phyloP scores from a whole-genome alignment of 768 basidiomycete genomes.

The Tylopilus rubrobrunneus region DNA sequence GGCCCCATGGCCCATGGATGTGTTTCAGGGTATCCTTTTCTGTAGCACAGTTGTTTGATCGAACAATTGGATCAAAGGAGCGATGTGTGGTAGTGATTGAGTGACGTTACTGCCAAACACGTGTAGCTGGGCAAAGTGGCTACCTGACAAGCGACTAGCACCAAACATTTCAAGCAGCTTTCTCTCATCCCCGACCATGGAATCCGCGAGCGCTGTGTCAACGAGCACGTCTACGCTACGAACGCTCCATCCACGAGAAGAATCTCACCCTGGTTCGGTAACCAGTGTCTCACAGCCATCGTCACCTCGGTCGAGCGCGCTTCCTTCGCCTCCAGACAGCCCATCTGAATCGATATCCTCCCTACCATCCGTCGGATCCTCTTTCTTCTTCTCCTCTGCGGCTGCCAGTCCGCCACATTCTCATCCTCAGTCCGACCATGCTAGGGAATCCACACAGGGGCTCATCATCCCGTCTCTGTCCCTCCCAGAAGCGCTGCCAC shows the following conservation, averaged over 20 bases:
- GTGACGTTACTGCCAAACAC: constrained; percentile 25
- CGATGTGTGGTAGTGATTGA: not conserved
- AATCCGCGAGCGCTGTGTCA: constrained; percentile 15
- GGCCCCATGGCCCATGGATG: no score
- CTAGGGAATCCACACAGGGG: constrained; percentile 42
- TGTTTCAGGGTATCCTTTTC: not conserved
- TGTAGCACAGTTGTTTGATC: not conserved
- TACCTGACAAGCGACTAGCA: not conserved
- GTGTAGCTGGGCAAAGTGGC: constrained; percentile 26
- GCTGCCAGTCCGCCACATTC: constrained; percentile 61
- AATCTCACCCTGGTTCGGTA: constrained; percentile 6
- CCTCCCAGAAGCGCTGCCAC: constrained; percentile 56
- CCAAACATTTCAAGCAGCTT: not conserved
- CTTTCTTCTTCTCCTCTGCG: constrained; percentile 75
- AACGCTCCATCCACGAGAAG: constrained; percentile 26
- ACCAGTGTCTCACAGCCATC: constrained; percentile 37
- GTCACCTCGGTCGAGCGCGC: constrained; percentile 45
- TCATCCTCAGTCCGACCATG: constrained; percentile 39
- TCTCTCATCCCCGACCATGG: constrained; percentile 22
- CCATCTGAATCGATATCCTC: constrained; percentile 65
- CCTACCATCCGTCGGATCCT: constrained; percentile 67
- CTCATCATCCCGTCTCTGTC: constrained; percentile 69
- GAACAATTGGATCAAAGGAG: not conserved
- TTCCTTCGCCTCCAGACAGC: constrained; percentile 60
- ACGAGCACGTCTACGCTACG: constrained; percentile 42